Conservation (phyloP, 345 rosid species). For the Cardamine chenopodiifolia region DNA sequence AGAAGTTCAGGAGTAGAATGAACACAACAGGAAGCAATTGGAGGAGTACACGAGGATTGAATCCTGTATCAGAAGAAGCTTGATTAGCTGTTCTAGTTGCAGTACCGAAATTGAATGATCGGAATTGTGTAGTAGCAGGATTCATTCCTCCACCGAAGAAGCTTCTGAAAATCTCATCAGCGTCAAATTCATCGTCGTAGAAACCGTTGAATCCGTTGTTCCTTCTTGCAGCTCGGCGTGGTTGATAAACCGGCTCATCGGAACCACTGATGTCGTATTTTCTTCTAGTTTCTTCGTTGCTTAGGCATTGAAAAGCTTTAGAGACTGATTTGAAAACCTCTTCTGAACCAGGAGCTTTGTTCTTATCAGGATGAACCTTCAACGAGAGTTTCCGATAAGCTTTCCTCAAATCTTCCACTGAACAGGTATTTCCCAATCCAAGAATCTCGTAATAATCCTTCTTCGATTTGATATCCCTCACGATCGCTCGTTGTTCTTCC, state of each 20-base stretch:
- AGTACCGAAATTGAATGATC: conserved; percentile 66
- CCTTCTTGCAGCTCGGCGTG: conserved; percentile 51
- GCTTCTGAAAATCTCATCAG: conserved; percentile 93
- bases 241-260: conserved; percentile 67
- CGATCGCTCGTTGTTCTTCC: conserved; percentile 73
- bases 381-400: conserved; percentile 82
- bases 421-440: conserved; percentile 61
- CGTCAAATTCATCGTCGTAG: conserved; percentile 77
- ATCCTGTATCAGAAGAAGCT: conserved; percentile 50
- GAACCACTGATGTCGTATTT: conserved; percentile 77
- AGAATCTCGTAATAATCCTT: conserved; percentile 86
- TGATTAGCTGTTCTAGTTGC: conserved; percentile 59
- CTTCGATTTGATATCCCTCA: conserved; percentile 70
- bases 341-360: conserved; percentile 91
- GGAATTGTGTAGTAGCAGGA: conserved; percentile 70
- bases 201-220: conserved; percentile 50
- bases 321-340: conserved; percentile 88
- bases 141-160: conserved; percentile 87
- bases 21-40: conserved; percentile 81
- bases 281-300: conserved; percentile 64
- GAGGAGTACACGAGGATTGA: conserved; percentile 59
- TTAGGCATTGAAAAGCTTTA: conserved; percentile 87
- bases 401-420: conserved; percentile 82
- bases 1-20: conserved; percentile 68
- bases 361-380: conserved; percentile 96